Evolutionary conservation across 306 rosid species (phyloP).

Genomic region (Trifolium subterraneum): DNA sequence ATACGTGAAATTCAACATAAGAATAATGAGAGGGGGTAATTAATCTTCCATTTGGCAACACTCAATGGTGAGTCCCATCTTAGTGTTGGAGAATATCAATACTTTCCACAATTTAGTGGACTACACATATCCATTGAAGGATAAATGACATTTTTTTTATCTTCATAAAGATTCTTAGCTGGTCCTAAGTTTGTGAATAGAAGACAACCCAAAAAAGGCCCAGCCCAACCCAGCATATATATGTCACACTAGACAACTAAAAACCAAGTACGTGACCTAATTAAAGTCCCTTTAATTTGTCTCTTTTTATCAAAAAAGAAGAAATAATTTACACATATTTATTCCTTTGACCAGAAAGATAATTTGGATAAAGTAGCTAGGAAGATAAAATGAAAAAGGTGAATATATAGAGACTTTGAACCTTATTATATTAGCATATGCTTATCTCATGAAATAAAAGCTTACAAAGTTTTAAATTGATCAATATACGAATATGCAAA

Average conservation of each 20-base stretch:
- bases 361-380: neutral
- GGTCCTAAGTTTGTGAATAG: neutral
- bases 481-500: conserved; percentile 28
- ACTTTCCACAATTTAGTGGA: conserved; percentile 23
- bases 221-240: neutral
- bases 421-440: conserved; percentile 6
- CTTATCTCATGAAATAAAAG: neutral
- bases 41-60: neutral
- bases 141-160: neutral
- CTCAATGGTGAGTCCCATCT: conserved; percentile 16
- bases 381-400: neutral
- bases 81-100: neutral
- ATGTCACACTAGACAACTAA: neutral
- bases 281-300: neutral
- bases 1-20: neutral
- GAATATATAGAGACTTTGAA: neutral
- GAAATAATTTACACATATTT: neutral
- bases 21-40: neutral
- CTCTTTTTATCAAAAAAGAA: neutral
- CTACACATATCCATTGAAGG: conserved; percentile 9
- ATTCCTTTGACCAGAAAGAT: neutral
- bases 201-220: conserved; percentile 17
- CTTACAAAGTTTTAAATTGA: neutral
- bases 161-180: conserved; percentile 19
- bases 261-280: neutral